Evolutionary conservation across 768 basidiomycete genomes (phyloP), one percentile per base, ranked within the genome.

Genomic region (Chalciporus pseudorubinellus): DNA sequence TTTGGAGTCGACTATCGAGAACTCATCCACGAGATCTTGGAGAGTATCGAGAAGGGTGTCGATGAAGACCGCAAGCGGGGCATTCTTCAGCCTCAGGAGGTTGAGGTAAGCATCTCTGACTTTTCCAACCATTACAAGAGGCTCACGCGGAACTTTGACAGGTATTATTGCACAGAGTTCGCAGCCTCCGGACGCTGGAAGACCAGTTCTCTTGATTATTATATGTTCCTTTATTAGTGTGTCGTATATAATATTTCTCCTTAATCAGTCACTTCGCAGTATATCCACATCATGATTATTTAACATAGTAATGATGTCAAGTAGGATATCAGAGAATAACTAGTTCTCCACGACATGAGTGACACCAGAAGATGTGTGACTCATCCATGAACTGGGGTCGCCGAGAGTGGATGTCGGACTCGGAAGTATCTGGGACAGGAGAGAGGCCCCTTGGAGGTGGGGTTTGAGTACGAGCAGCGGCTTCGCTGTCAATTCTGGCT

Each of bases 351-450:
- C 72, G 75, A 75, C 90, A 93, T 18, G 87, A 82, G 62, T 83
- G 78, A 71, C 90, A 93, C 89, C 91, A 93, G 71, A 93, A 92
- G 16, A 93, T 81, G 64, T 92, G 90, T 22, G 89, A 83, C 59
- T 92, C 90, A 60, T 93, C 91, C 72, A 92, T 72, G 64, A 92
- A 92, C 62, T 90, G 89, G 3, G 87, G 77, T 46, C 85, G 82
- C 39, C 56, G 56, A 1, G 61, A 41, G 16, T 53, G 34, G 1
- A 59, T 63, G 16, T 63, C 57, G 0, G 59, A 59, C 22, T 53
- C 29, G 18, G 38, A 3, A 0, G 55, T 29, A 29, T 68, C 69
- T 24, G 77, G 77, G 26, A 79, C 75, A 20, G 80, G 80, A 33
- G 84, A 85, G 46, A 84, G 70, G 13, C 77, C 74, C 44, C 83